These are phyloP conservation scores for Talaromyces stipitatus DNA, from an alignment of 495 filamentous ascomycete genomes.

Conservation along the genomic window DNA sequence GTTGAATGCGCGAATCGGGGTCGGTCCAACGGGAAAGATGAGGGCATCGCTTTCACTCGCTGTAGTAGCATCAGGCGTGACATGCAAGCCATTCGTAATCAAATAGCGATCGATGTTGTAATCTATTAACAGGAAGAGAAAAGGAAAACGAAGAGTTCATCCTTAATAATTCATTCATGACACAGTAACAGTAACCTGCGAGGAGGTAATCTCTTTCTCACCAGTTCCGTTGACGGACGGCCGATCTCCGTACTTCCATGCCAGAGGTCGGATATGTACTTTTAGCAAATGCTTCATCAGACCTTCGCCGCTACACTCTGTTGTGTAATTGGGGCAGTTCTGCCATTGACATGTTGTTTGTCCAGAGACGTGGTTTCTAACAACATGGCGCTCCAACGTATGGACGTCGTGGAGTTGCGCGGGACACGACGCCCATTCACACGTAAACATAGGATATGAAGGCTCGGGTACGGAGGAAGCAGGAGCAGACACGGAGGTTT, in stretches of 20 bases:
- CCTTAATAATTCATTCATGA: slow-evolving; percentile 4
- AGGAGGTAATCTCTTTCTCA: slow-evolving; percentile 27
- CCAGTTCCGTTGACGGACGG: slow-evolving; percentile 39
- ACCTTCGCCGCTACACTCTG: slow-evolving; percentile 20
- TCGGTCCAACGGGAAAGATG: slow-evolving; percentile 27
- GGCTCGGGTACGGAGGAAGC: slow-evolving; percentile 7
- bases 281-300: slow-evolving; percentile 56
- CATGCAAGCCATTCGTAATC: slow-evolving; percentile 11
- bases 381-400: slow-evolving; percentile 59
- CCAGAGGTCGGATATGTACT: slow-evolving; percentile 49
- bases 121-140: not conserved
- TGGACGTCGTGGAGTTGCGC: slow-evolving; percentile 69
- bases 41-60: slow-evolving; percentile 20
- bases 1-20: slow-evolving; percentile 29
- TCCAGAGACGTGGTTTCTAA: slow-evolving; percentile 41
- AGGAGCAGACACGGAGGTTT: not conserved
- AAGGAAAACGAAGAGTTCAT: not conserved
- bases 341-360: slow-evolving; percentile 29
- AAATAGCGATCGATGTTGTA: slow-evolving; percentile 7
- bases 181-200: slow-evolving; percentile 5
- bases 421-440: slow-evolving; percentile 57
- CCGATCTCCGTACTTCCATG: slow-evolving; percentile 64
- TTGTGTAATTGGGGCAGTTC: slow-evolving; percentile 15
- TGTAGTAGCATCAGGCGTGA: slow-evolving; percentile 15
- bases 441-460: slow-evolving; percentile 44